Evolutionary conservation across 1,139 yeast genomes (phyloP).

Genomic region (Suhomyces bribrorum): DNA sequence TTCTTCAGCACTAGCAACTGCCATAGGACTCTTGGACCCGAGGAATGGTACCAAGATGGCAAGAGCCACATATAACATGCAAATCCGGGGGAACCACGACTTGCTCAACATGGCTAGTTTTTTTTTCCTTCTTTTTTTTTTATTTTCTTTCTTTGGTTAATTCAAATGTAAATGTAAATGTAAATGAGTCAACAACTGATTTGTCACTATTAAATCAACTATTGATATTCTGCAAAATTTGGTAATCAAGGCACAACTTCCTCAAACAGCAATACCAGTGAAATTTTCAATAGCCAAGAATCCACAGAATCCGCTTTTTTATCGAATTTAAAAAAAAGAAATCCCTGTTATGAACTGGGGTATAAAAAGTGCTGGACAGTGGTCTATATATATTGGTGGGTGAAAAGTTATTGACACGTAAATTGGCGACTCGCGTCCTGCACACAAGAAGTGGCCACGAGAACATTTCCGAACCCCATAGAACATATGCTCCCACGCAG

Average conservation of each 20-base stretch:
- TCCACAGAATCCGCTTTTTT: no score
- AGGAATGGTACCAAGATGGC: constrained; percentile 21
- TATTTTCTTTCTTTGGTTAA: not conserved
- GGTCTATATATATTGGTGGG: constrained; percentile 3
- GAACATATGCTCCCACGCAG: no score
- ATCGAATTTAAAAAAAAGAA: constrained; percentile 1
- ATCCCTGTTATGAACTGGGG: constrained; percentile 2
- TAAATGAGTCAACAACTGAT: not conserved
- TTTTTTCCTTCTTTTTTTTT: not conserved
- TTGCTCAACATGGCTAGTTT: constrained; percentile 15
- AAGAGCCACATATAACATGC: constrained; percentile 21
- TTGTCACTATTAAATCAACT: no score
- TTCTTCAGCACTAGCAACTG: constrained; percentile 38
- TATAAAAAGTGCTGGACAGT: not conserved
- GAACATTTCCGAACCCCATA: constrained; percentile 9
- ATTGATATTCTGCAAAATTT: no score
- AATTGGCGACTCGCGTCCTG: constrained; percentile 9
- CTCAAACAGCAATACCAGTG: not conserved
- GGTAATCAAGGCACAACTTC: no score
- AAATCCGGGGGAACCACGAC: constrained; percentile 22
- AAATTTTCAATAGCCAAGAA: not conserved
- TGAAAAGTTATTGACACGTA: constrained; percentile 15
- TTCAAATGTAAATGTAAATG: no score
- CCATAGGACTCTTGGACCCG: constrained; percentile 18
- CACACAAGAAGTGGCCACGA: constrained; percentile 11